phyloP scores from a whole-genome alignment of 2,329 filamentous ascomycete genomes.

The Ceratocystis smalleyi region DNA sequence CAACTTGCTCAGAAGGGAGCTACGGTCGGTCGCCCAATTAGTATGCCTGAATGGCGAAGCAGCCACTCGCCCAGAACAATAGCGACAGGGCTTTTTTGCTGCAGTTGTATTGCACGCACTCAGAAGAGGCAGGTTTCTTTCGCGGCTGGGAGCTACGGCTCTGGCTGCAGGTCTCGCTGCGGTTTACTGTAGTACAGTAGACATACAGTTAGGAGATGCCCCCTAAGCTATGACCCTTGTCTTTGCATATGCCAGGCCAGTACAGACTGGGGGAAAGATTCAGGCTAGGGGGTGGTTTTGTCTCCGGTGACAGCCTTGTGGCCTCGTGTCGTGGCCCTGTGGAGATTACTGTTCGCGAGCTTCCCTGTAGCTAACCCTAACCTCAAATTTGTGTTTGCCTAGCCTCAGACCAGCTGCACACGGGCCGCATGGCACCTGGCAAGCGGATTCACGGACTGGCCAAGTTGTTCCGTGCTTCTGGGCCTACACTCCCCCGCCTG shows the following conservation, averaged over 20 bases:
- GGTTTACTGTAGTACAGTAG: background rate
- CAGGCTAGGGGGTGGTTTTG: background rate
- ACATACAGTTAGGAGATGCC: conserved; percentile 4
- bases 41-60: too few species aligned
- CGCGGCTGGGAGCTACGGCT: too few species aligned
- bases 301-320: background rate
- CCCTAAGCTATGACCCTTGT: conserved; percentile 8
- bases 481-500: background rate
- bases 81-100: too few species aligned
- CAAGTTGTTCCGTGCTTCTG: background rate
- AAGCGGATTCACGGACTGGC: background rate
- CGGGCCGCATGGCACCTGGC: background rate
- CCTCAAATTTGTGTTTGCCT: background rate
- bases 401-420: background rate
- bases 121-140: too few species aligned
- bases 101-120: too few species aligned
- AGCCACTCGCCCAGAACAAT: too few species aligned
- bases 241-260: background rate
- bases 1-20: too few species aligned
- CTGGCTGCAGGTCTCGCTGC: background rate
- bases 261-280: background rate
- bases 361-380: background rate
- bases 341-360: background rate
- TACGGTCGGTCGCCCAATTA: too few species aligned
- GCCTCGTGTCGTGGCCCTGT: background rate